These are phyloP conservation scores for Haberlea rhodopensis DNA, from an alignment of 257 asterid species.

Conservation along the genomic window DNA sequence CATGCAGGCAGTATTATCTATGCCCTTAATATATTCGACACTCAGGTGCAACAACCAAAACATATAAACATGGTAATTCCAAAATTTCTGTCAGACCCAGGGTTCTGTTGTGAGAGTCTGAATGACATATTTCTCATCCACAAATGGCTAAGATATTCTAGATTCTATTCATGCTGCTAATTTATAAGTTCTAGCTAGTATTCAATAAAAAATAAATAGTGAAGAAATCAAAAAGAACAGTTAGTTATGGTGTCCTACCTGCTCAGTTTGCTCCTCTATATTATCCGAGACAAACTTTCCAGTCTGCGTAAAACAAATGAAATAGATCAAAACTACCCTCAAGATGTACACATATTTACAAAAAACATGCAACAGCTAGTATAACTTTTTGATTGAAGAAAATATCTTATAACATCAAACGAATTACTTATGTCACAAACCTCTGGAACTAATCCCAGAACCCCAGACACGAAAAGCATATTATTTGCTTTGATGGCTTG, in stretches of 20 bases:
- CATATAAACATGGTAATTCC: conserved; percentile 7
- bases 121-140: not conserved
- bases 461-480: conserved; percentile 79
- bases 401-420: conserved; percentile 4
- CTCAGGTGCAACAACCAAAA: conserved; percentile 13
- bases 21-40: not conserved
- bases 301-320: conserved; percentile 47
- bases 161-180: not conserved
- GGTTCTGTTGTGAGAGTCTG: conserved; percentile 8
- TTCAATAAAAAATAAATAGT: not conserved
- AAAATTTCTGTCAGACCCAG: not conserved
- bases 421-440: conserved; percentile 36
- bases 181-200: not conserved
- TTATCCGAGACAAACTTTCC: conserved; percentile 78
- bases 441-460: conserved; percentile 78
- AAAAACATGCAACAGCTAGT: not conserved
- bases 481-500: conserved; percentile 90
- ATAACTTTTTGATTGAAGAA: not conserved
- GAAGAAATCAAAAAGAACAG: not conserved
- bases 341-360: not conserved
- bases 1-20: not conserved
- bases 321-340: conserved; percentile 11
- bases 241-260: conserved; percentile 43
- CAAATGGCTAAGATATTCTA: not conserved
- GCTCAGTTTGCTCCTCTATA: conserved; percentile 97